phyloP scores from a whole-genome alignment of 2,329 filamentous ascomycete genomes.

The Blastomyces gilchristii region DNA sequence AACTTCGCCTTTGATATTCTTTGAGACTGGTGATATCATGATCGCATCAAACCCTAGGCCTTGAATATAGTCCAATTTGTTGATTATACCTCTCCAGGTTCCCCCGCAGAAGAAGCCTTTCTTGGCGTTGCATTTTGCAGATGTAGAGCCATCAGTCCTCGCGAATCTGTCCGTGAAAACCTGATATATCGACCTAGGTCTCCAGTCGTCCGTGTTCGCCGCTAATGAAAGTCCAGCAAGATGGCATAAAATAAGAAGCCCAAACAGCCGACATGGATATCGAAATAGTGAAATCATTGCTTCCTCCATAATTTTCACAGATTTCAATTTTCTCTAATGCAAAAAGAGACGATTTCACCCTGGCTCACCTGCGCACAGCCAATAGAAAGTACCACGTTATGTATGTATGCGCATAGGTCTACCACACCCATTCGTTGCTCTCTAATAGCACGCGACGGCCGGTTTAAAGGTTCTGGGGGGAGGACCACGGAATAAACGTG shows the following conservation, averaged over 20 bases:
- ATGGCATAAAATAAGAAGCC: not conserved
- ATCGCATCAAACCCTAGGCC: conserved; percentile 40
- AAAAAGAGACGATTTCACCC: not conserved
- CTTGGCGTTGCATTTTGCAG: conserved; percentile 23
- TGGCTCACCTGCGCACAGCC: not conserved
- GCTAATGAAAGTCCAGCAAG: conserved; percentile 12
- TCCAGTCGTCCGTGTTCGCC: conserved; percentile 29
- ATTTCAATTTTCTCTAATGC: not conserved
- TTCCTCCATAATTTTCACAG: not conserved
- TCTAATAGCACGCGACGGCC: not conserved
- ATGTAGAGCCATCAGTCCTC: conserved; percentile 31
- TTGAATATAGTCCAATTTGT: conserved; percentile 43
- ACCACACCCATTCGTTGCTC: not conserved
- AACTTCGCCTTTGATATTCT: conserved; percentile 30
- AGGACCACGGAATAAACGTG: not conserved
- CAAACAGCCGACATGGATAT: not conserved
- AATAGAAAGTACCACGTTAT: not conserved
- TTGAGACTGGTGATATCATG: conserved; percentile 34
- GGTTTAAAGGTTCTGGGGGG: not conserved
- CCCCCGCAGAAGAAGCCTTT: conserved; percentile 40
- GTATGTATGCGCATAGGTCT: not conserved
- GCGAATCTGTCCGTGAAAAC: conserved; percentile 40
- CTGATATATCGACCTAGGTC: conserved; percentile 37
- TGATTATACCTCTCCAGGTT: conserved; percentile 41
- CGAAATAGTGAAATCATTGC: not conserved